Percentiles rank a stretch among this genome's conserved stretches.
These are phyloP conservation scores for Lachancea fermentati DNA, from an alignment of 805 yeast genomes.

Conservation along the genomic window DNA sequence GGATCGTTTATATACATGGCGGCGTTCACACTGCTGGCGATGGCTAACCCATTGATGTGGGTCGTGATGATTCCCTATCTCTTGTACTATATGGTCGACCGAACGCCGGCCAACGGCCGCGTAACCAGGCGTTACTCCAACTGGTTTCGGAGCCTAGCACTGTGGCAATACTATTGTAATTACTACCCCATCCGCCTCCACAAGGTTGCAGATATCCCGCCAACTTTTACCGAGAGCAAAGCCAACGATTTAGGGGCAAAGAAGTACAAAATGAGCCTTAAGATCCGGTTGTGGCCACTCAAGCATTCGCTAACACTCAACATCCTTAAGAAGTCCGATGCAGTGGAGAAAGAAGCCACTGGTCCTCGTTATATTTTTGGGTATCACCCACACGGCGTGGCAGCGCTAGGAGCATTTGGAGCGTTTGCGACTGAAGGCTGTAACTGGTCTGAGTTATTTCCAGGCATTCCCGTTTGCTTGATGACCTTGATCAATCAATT, in stretches of 20 bases:
- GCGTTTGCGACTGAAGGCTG: slow-evolving; percentile 80
- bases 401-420: slow-evolving; percentile 86
- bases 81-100: slow-evolving; percentile 51
- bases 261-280: slow-evolving; percentile 10
- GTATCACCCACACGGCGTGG: slow-evolving; percentile 95
- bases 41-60: slow-evolving; percentile 65
- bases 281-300: slow-evolving; percentile 21
- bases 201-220: slow-evolving; percentile 63
- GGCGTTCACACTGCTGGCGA: slow-evolving; percentile 47
- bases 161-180: slow-evolving; percentile 68
- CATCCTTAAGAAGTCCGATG: slow-evolving; percentile 7
- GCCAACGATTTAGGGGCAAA: slow-evolving; percentile 8
- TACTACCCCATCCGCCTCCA: slow-evolving; percentile 78
- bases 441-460: slow-evolving; percentile 59
- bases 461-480: slow-evolving; percentile 76
- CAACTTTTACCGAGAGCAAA: slow-evolving; percentile 51
- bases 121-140: slow-evolving; percentile 51
- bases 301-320: slow-evolving; percentile 11
- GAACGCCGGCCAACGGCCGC: slow-evolving; percentile 71
- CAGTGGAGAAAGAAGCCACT: slow-evolving; percentile 32
- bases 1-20: slow-evolving; percentile 52
- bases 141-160: slow-evolving; percentile 46
- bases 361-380: slow-evolving; percentile 86
- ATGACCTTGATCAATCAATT: slow-evolving; percentile 83
- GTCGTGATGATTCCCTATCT: slow-evolving; percentile 58